Evolutionary conservation across 2,329 filamentous ascomycete genomes (phyloP).

Genomic region (Fusarium torreyae): DNA sequence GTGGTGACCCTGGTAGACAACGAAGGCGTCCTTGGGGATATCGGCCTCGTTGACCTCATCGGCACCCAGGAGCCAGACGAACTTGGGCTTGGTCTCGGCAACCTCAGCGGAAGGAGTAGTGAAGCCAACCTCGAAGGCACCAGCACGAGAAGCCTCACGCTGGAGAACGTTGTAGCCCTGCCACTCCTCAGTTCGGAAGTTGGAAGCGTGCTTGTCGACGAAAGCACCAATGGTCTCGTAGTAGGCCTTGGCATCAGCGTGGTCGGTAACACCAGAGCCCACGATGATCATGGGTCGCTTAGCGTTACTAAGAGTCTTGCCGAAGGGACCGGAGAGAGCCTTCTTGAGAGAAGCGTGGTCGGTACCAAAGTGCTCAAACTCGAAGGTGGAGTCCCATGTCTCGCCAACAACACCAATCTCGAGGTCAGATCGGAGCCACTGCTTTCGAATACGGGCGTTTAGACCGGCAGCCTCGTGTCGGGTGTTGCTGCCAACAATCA

Average conservation of each 20-base stretch:
- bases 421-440: conserved; percentile 95
- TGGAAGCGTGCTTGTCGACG: conserved; percentile 91
- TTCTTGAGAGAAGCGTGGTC: conserved; percentile 87
- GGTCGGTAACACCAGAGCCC: conserved; percentile 92
- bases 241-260: conserved; percentile 90
- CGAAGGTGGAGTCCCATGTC: conserved; percentile 93
- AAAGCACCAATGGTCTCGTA: conserved; percentile 93
- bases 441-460: conserved; percentile 97
- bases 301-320: conserved; percentile 89
- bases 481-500: conserved; percentile 95
- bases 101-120: conserved; percentile 86
- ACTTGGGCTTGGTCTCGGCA: conserved; percentile 89
- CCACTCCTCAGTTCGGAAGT: conserved; percentile 92
- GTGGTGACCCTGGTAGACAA: conserved; percentile 98
- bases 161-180: conserved; percentile 98
- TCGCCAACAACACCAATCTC: conserved; percentile 94
- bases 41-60: conserved; percentile 90
- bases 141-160: conserved; percentile 90
- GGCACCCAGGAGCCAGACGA: conserved; percentile 95
- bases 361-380: conserved; percentile 90
- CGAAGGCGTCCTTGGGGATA: conserved; percentile 95
- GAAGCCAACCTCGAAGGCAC: conserved; percentile 97
- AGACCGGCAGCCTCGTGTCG: conserved; percentile 95
- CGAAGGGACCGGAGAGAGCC: conserved; percentile 87
- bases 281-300: conserved; percentile 98